These are phyloP conservation scores for Nicotiana noctiflora DNA, from an alignment of 257 asterid genomes.

Conservation along the genomic window DNA sequence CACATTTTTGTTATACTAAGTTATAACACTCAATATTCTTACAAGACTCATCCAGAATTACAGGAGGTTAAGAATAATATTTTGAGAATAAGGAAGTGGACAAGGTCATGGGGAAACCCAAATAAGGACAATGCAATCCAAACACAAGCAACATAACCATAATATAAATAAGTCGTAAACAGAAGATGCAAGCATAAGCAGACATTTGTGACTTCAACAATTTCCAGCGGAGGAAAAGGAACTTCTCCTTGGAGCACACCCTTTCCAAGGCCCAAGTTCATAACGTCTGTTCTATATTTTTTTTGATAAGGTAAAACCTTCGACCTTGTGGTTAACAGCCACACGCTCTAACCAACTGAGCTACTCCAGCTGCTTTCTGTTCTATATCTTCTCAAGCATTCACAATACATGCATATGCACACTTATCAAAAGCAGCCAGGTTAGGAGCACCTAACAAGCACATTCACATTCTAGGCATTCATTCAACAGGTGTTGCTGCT, in stretches of 20 bases:
- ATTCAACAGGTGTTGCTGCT: not conserved
- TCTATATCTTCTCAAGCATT: not conserved
- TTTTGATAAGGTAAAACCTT: too few species aligned
- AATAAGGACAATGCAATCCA: too few species aligned
- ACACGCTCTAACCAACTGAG: constrained; percentile 41
- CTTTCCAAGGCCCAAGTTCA: not conserved
- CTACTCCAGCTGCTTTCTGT: constrained; percentile 18
- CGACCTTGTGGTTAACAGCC: constrained; percentile 39
- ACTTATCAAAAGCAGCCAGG: not conserved
- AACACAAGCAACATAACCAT: too few species aligned
- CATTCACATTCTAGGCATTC: not conserved
- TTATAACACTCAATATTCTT: too few species aligned
- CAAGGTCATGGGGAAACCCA: too few species aligned
- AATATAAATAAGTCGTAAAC: too few species aligned
- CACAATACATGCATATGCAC: not conserved
- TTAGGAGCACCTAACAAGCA: not conserved
- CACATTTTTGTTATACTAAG: too few species aligned
- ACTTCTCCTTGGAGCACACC: not conserved
- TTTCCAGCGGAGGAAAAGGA: not conserved
- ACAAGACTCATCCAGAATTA: too few species aligned
- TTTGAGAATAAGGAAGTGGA: too few species aligned
- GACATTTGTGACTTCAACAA: not conserved
- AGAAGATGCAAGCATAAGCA: too few species aligned
- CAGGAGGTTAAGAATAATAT: too few species aligned
- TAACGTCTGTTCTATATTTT: too few species aligned